Evolutionary conservation across 495 filamentous ascomycete genomes (phyloP).

Genomic region (Hypomontagnella submonticulosa): DNA sequence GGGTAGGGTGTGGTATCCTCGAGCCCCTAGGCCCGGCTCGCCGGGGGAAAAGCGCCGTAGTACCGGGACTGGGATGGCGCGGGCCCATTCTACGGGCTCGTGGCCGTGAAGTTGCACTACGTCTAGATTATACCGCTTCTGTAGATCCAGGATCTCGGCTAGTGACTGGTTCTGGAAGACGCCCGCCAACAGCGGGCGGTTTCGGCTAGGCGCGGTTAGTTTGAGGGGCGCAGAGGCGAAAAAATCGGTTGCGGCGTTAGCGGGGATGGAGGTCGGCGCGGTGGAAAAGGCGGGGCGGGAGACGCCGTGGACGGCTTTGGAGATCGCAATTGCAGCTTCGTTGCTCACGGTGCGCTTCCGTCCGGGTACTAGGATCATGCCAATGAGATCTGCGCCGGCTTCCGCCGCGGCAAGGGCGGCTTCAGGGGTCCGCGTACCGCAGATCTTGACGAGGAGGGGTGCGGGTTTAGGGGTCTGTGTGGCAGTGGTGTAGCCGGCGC

Average conservation of each 20-base stretch:
- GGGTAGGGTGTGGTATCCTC: conserved; percentile 85
- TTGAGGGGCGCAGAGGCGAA: conserved; percentile 54
- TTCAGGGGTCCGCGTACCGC: conserved; percentile 88
- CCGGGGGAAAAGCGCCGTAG: conserved; percentile 81
- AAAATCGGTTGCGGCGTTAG: conserved; percentile 55
- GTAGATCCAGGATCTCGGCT: conserved; percentile 78
- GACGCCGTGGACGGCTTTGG: conserved; percentile 71
- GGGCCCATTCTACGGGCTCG: conserved; percentile 93
- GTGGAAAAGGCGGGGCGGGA: conserved; percentile 24
- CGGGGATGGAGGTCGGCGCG: conserved; percentile 6
- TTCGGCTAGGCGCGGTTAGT: conserved; percentile 46
- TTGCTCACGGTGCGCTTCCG: conserved; percentile 80
- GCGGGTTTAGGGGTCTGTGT: conserved; percentile 41
- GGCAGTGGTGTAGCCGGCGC: conserved; percentile 63
- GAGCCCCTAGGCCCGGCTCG: conserved; percentile 73
- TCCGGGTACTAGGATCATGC: conserved; percentile 88
- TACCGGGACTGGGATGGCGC: conserved; percentile 86
- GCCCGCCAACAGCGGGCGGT: conserved; percentile 83
- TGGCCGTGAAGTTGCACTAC: conserved; percentile 91
- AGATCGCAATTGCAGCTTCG: conserved; percentile 82
- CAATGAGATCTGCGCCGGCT: conserved; percentile 90
- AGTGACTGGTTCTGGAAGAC: conserved; percentile 94
- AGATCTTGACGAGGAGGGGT: conserved; percentile 86
- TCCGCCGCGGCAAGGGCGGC: conserved; percentile 83
- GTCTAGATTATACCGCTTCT: conserved; percentile 82